These are phyloP conservation scores for Sugiyamaella castrensis DNA, from an alignment of 1,139 yeast genomes.

Conservation along the genomic window DNA sequence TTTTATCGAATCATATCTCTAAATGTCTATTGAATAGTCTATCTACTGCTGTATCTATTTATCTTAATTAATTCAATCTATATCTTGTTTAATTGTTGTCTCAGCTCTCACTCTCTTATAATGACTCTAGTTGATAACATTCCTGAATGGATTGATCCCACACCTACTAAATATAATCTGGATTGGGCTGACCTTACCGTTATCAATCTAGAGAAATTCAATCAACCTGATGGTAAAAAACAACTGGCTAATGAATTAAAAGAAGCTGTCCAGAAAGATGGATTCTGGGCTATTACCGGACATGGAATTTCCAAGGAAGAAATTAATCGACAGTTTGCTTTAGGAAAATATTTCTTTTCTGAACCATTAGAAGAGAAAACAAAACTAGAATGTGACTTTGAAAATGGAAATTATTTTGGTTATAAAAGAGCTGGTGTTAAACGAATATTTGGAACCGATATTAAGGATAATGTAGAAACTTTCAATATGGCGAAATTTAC, in stretches of 20 bases:
- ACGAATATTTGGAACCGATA: constrained; percentile 17
- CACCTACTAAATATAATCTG: constrained; percentile 16
- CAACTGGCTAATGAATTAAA: constrained; percentile 16
- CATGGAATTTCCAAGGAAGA: constrained; percentile 19
- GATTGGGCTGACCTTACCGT: constrained; percentile 18
- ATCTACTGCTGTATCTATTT: too few relatives aligned
- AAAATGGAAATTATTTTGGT: constrained; percentile 20
- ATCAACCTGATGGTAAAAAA: constrained; percentile 16
- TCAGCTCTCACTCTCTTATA: neutral
- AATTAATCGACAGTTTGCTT: constrained; percentile 17
- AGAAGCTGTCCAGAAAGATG: constrained; percentile 20
- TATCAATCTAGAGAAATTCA: constrained; percentile 16
- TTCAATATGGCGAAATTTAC: constrained; percentile 21
- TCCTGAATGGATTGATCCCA: constrained; percentile 12
- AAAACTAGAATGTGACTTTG: constrained; percentile 15
- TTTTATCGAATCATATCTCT: too few relatives aligned
- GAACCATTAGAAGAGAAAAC: constrained; percentile 18
- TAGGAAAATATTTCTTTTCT: constrained; percentile 18
- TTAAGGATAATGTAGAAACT: constrained; percentile 20
- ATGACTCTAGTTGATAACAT: constrained; percentile 6
- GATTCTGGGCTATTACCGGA: constrained; percentile 21
- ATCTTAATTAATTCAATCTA: too few relatives aligned
- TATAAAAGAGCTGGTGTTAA: constrained; percentile 18
- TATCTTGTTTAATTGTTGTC: too few relatives aligned
- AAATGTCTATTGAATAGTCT: too few relatives aligned